A percentile compares a stretch with the other conserved stretches of the same genome.
phyloP scores from a whole-genome alignment of 192 early-diverging fungal species.

The Umbelopsis sp. region DNA sequence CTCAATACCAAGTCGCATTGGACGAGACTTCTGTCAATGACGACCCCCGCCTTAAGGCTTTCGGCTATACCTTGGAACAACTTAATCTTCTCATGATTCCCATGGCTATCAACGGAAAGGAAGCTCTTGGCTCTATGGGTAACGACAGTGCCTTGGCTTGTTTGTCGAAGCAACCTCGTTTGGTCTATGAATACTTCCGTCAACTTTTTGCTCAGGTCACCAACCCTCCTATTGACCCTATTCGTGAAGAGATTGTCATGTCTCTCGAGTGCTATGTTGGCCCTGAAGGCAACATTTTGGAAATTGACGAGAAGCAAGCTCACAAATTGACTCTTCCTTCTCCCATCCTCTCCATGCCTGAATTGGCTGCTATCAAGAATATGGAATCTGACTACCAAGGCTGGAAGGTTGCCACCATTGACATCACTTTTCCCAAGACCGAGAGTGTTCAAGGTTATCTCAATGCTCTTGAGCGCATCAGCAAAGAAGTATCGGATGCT shows the following conservation, averaged over 20 bases:
- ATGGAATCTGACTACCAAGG: conserved; percentile 65
- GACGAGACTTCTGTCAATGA: conserved; percentile 68
- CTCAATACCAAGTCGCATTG: conserved; percentile 43
- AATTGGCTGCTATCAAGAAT: conserved; percentile 78
- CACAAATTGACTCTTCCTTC: conserved; percentile 81
- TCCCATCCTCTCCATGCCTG: conserved; percentile 83
- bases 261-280: conserved; percentile 93
- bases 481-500: conserved; percentile 78
- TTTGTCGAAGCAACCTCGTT: conserved; percentile 81
- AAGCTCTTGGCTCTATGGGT: conserved; percentile 98
- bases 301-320: conserved; percentile 78
- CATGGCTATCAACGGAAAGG: conserved; percentile 88
- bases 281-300: conserved; percentile 92
- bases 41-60: conserved; percentile 81
- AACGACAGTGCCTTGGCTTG: conserved; percentile 96
- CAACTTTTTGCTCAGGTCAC: conserved; percentile 98
- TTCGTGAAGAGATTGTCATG: conserved; percentile 99
- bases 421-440: conserved; percentile 79
- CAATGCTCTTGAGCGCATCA: conserved; percentile 83
- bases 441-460: conserved; percentile 84
- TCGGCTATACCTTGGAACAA: conserved; percentile 94
- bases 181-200: conserved; percentile 96
- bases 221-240: conserved; percentile 99
- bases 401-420: conserved; percentile 84
- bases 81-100: conserved; percentile 86